phyloP scores from a whole-genome alignment of 257 asterid genomes.

The Osmanthus fragrans region DNA sequence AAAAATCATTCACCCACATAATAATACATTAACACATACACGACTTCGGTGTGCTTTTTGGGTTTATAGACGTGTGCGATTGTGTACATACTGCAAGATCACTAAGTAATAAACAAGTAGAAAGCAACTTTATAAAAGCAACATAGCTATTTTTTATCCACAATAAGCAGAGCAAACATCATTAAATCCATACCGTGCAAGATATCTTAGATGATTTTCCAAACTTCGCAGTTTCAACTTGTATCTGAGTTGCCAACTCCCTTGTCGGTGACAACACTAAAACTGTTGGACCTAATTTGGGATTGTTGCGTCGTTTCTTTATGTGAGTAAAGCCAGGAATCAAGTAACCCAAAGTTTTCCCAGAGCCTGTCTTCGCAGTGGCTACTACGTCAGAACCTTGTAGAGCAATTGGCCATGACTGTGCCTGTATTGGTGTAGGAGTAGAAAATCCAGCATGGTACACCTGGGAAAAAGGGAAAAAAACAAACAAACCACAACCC shows the following conservation, averaged over 20 bases:
- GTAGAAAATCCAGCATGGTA: conserved; percentile 87
- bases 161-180: background rate
- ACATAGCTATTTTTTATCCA: background rate
- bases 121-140: background rate
- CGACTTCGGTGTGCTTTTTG: background rate
- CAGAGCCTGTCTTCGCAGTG: conserved; percentile 98
- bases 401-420: conserved; percentile 96
- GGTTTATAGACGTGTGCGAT: background rate
- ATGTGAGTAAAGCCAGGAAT: conserved; percentile 89
- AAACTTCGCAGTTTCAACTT: conserved; percentile 86
- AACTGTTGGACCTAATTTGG: conserved; percentile 87
- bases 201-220: conserved; percentile 85
- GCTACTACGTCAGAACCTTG: conserved; percentile 95
- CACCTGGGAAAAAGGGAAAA: conserved; percentile 50
- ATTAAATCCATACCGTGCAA: conserved; percentile 69
- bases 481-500: conserved; percentile 32
- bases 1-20: background rate
- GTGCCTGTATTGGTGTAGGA: conserved; percentile 99
- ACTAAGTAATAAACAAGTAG: background rate
- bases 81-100: conserved; percentile 6
- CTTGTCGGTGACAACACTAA: conserved; percentile 95
- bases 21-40: background rate
- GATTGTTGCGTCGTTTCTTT: conserved; percentile 58
- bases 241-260: conserved; percentile 98
- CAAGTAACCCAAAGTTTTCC: conserved; percentile 94